Conservation (phyloP, 495 filamentous ascomycete genomes). For the Aspergillus steynii region DNA sequence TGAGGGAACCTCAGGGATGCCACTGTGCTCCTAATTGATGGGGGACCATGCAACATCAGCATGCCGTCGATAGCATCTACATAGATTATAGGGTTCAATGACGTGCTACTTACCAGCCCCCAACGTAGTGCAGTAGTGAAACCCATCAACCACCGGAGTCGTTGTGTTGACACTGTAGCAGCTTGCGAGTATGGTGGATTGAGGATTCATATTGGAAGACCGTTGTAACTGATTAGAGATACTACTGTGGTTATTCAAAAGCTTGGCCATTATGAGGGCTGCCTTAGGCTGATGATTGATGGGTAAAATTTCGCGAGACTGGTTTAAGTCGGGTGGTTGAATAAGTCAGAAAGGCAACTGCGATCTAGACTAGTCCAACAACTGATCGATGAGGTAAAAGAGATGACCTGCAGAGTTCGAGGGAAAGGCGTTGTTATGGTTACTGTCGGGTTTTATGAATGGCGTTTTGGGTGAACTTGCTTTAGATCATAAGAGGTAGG, state of each 20-base stretch:
- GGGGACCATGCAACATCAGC: slow-evolving; percentile 5
- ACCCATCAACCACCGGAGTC: slow-evolving; percentile 65
- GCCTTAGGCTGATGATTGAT: neutral
- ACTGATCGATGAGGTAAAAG: too few species aligned
- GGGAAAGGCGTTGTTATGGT: neutral
- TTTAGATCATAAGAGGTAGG: neutral
- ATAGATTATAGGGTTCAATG: neutral
- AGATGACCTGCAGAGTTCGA: neutral
- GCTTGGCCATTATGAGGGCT: slow-evolving; percentile 51
- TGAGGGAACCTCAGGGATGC: slow-evolving; percentile 95
- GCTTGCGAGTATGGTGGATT: slow-evolving; percentile 75
- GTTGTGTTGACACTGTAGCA: slow-evolving; percentile 69
- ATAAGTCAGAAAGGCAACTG: neutral
- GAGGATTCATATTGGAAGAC: slow-evolving; percentile 44
- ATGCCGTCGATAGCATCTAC: neutral
- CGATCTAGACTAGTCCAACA: too few species aligned
- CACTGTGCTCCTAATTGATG: slow-evolving; percentile 74
- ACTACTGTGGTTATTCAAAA: slow-evolving; percentile 66
- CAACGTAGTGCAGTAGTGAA: slow-evolving; percentile 93
- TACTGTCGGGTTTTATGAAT: neutral
- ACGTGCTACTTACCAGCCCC: slow-evolving; percentile 59
- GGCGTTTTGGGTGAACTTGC: too few species aligned
- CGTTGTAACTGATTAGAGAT: slow-evolving; percentile 68
- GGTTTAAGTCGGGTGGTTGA: neutral
- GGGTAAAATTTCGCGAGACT: neutral